Evolutionary conservation across 768 basidiomycete genomes (phyloP).

Genomic region (Crassisporium funariophilum): DNA sequence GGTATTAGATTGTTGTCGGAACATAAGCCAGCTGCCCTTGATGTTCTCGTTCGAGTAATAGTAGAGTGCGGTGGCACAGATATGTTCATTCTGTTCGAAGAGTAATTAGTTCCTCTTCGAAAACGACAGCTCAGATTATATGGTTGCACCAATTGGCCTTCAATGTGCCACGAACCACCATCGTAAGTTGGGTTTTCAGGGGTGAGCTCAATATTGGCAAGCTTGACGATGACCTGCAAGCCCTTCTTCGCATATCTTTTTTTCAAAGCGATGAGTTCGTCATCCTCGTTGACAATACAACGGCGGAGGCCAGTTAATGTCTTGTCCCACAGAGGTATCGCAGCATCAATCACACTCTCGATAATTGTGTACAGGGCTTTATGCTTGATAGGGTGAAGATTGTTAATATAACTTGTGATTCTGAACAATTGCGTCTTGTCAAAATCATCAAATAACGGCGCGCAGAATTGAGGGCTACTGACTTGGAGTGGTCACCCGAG

Average conservation of each 20-base stretch:
- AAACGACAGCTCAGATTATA: background rate
- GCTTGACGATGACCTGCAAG: conserved; percentile 24
- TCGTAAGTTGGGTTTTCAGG: conserved; percentile 25
- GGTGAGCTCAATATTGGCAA: conserved; percentile 29
- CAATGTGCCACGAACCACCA: conserved; percentile 28
- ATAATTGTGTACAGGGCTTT: conserved; percentile 21
- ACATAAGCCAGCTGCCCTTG: conserved; percentile 11
- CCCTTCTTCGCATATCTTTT: background rate
- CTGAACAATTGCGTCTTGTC: conserved; percentile 1
- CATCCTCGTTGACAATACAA: background rate
- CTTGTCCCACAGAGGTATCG: conserved; percentile 30
- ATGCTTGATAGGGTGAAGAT: conserved; percentile 28
- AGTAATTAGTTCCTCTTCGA: background rate
- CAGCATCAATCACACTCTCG: conserved; percentile 20
- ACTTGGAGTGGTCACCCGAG: conserved; percentile 18
- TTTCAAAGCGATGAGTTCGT: background rate
- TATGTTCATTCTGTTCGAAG: conserved; percentile 19
- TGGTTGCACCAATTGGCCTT: conserved; percentile 20
- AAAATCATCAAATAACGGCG: background rate
- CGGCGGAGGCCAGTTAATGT: background rate
- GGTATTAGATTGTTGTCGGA: conserved; percentile 14
- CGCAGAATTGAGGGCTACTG: background rate
- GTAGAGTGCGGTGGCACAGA: conserved; percentile 24
- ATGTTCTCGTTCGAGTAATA: conserved; percentile 25
- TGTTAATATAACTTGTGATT: conserved; percentile 37